phyloP scores from a whole-genome alignment of 805 yeast genomes.

The Starmerella scarabaei region DNA sequence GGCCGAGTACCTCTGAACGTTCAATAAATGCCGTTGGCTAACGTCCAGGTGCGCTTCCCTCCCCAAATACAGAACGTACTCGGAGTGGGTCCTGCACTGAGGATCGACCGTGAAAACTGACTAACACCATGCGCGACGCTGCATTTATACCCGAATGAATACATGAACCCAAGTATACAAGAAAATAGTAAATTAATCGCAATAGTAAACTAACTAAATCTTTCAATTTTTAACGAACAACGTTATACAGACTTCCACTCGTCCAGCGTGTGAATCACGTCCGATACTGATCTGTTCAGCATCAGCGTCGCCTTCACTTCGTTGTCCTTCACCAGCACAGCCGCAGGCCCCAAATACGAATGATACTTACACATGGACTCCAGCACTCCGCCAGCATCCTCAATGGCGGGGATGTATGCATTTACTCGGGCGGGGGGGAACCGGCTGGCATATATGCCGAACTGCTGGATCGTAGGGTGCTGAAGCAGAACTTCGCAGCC shows the following conservation, averaged over 20 bases:
- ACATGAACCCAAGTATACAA: no score
- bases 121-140: no score
- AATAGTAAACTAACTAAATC: no score
- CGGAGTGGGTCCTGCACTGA: background rate
- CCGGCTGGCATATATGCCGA: constrained; percentile 13
- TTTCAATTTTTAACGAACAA: background rate
- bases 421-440: background rate
- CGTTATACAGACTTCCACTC: constrained; percentile 6
- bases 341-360: constrained; percentile 28
- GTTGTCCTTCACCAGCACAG: constrained; percentile 23
- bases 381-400: constrained; percentile 22
- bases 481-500: constrained; percentile 4
- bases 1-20: constrained; percentile 8
- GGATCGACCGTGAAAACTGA: constrained; percentile 7
- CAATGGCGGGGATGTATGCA: constrained; percentile 14
- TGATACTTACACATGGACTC: constrained; percentile 24
- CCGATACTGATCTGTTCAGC: constrained; percentile 14
- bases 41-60: background rate
- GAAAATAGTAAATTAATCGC: no score
- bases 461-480: constrained; percentile 10
- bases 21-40: background rate
- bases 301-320: constrained; percentile 20
- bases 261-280: constrained; percentile 1
- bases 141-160: no score
- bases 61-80: constrained; percentile 11